Conservation (phyloP, 1,139 yeast species). For the Trichomonascaceae sp. region DNA sequence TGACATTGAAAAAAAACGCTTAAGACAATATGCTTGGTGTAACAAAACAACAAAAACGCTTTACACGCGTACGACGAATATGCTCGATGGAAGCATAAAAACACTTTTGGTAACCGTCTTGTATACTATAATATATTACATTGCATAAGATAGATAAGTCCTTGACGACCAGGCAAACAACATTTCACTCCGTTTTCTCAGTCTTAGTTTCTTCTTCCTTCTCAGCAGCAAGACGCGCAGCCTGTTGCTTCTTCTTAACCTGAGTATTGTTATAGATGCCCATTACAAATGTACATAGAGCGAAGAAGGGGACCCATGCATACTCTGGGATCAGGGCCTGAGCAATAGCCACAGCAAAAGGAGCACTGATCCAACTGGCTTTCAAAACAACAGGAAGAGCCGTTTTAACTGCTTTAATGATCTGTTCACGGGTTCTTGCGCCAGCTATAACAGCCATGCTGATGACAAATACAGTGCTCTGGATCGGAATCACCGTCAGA, state of each 20-base stretch:
- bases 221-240: constrained; percentile 8
- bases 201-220: constrained; percentile 11
- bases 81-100: too few relatives aligned
- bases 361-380: constrained; percentile 60
- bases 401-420: constrained; percentile 40
- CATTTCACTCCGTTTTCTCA: not conserved
- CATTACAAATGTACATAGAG: constrained; percentile 62
- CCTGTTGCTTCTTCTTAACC: constrained; percentile 32
- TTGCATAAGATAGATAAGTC: not conserved
- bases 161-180: not conserved
- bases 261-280: constrained; percentile 74
- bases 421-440: constrained; percentile 29
- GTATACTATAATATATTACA: not conserved
- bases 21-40: too few relatives aligned
- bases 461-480: constrained; percentile 50
- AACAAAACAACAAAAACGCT: too few relatives aligned
- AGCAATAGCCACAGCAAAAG: constrained; percentile 60
- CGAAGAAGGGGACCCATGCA: constrained; percentile 82
- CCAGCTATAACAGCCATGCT: constrained; percentile 40
- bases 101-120: not conserved
- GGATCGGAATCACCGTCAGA: constrained; percentile 57
- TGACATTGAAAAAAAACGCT: too few relatives aligned
- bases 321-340: constrained; percentile 67
- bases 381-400: constrained; percentile 54
- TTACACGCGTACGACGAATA: too few relatives aligned